phyloP scores from a whole-genome alignment of 108 stramenopile genomes.

The Epithemia pelagica region DNA sequence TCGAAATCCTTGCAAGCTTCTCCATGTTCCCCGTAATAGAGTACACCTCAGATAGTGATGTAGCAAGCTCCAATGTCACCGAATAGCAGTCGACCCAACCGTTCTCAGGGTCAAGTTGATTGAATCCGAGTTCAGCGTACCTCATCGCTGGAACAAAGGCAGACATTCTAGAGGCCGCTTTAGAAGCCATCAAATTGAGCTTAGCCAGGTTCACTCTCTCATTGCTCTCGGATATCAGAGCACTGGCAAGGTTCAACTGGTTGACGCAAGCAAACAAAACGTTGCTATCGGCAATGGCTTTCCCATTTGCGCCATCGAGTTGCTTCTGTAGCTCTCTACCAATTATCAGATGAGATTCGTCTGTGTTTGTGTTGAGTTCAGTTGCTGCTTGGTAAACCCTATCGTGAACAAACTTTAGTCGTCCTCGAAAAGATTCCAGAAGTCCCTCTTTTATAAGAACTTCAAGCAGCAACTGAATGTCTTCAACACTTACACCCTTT shows the following conservation, averaged over 20 bases:
- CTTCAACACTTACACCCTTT: not conserved
- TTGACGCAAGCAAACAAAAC: not conserved
- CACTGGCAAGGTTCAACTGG: not conserved
- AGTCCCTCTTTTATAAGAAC: not conserved
- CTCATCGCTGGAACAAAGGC: not conserved
- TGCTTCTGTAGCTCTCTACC: not conserved
- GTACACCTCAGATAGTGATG: not conserved
- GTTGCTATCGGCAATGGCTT: not conserved
- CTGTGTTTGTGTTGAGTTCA: not conserved
- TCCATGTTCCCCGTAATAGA: not conserved
- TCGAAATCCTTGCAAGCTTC: not conserved
- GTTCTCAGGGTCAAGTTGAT: not conserved
- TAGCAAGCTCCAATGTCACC: not conserved
- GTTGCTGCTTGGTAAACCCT: not conserved
- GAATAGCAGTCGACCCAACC: not conserved
- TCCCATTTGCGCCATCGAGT: not conserved
- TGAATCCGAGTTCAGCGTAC: not conserved
- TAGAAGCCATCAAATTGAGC: not conserved
- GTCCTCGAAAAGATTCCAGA: not conserved
- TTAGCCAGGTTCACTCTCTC: not conserved
- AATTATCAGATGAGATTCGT: not conserved
- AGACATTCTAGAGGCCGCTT: not conserved
- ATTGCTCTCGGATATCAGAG: not conserved
- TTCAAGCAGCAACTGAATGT: not conserved
- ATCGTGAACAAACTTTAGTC: not conserved